Base-by-base conservation (phyloP, 1,284 basidiomycete genomes). In the Ustilago nuda region DNA sequence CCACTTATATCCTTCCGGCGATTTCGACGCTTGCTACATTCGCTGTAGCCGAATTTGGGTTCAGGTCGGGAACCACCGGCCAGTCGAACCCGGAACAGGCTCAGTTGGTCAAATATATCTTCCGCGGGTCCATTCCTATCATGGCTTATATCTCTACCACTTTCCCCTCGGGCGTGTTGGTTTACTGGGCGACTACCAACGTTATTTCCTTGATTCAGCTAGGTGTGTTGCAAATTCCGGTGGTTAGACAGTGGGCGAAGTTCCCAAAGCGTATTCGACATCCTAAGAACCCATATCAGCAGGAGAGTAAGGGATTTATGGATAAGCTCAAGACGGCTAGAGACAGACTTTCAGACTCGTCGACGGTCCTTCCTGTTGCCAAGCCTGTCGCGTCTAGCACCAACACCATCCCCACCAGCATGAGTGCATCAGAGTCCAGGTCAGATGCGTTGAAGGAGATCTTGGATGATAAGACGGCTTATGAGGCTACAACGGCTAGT, bases 1-100 rank as follows among this genome's bases (percentile, higher is more conserved):
- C 95, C 5, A 91, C 90, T 64, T 93, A 90, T 79, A 88, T 92
- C 23, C 87, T 98, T 45, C 95, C 96, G 0, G 83, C 92, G 36
- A 87, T 89, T 33, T 90, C 89, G 73, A 89, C 91, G 65, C 87
- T 87, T 43, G 88, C 89, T 13, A 92, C 94, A 66, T 91, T 95
- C 65, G 66, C 90, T 12, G 93, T 95, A 69, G 43, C 82, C 4
- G 79, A 92, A 90, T 72, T 91, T 45, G 89, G 89, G 69, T 88
- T 89, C 72, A 92, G 93, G 85, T 87, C 91, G 76, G 89, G 90
- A 74, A 80, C 79, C 7, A 70, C 39, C 19, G 36, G 36, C 11
- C 56, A 64, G 27, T 33, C 56, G 12, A 62, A 77, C 37, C 71
- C 70, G 2, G 43, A 43, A 57, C 88, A 36, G 89, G 90, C 83